Percentiles rank a stretch among this genome's conserved stretches.
phyloP scores from a whole-genome alignment of 306 rosid genomes.

The cucumber (Cucumis sativus) region DNA sequence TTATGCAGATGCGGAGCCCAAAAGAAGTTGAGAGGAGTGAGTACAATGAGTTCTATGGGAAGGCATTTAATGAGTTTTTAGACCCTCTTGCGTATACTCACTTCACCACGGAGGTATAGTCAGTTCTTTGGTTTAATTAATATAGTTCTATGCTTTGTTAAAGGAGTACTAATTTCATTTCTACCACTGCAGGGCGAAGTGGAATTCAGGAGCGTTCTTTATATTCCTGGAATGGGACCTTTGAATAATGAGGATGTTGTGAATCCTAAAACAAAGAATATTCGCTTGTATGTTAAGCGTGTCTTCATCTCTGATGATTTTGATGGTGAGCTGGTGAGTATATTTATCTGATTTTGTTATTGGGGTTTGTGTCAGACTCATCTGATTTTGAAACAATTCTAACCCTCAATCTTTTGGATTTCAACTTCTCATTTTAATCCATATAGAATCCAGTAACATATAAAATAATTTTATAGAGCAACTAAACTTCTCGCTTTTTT shows the following conservation, averaged over 20 bases:
- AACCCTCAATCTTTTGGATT: background rate
- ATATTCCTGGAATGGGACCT: conserved; percentile 95
- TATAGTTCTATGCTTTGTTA: background rate
- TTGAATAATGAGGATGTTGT: conserved; percentile 88
- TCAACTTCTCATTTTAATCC: background rate
- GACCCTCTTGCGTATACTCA: conserved; percentile 83
- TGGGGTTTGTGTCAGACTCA: background rate
- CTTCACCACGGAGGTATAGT: conserved; percentile 83
- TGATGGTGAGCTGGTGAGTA: conserved; percentile 96
- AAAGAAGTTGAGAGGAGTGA: conserved; percentile 82
- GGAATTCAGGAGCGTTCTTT: conserved; percentile 89
- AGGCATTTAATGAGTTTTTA: conserved; percentile 75
- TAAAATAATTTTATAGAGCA: background rate
- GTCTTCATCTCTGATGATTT: conserved; percentile 96
- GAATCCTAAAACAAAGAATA: conserved; percentile 88
- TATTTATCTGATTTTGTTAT: too few species aligned
- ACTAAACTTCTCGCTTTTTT: background rate
- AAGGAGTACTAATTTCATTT: conserved; percentile 1
- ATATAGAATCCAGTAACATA: background rate
- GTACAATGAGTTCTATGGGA: conserved; percentile 86
- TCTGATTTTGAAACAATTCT: background rate
- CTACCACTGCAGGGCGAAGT: conserved; percentile 75
- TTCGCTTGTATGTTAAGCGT: conserved; percentile 84
- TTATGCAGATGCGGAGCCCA: conserved; percentile 68
- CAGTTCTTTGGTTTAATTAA: background rate